Conservation (phyloP, 495 filamentous ascomycete species). For the Penicillium riverlandense region DNA sequence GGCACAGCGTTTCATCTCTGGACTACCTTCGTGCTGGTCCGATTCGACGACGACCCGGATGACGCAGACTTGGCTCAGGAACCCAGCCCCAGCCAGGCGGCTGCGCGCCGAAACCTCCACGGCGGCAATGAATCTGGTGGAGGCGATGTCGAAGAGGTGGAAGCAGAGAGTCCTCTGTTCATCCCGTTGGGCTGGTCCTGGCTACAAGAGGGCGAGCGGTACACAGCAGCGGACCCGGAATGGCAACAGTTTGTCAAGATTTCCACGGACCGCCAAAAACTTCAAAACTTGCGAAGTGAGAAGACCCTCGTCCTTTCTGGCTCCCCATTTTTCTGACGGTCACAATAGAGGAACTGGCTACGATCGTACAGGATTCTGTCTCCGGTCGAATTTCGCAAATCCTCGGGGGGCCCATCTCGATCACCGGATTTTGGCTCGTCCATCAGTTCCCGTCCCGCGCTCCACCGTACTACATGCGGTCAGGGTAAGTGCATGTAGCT, state of each 20-base stretch:
- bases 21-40: slow-evolving; percentile 30
- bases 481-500: slow-evolving; percentile 40
- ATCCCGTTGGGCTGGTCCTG: slow-evolving; percentile 55
- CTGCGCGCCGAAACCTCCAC: neutral
- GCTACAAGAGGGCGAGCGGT: slow-evolving; percentile 42
- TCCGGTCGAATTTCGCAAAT: slow-evolving; percentile 25
- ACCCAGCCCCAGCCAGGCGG: neutral
- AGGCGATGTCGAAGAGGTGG: slow-evolving; percentile 18
- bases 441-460: slow-evolving; percentile 51
- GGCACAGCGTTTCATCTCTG: slow-evolving; percentile 33
- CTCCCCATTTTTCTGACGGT: too few relatives aligned
- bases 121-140: neutral
- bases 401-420: slow-evolving; percentile 42
- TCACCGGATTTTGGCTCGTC: slow-evolving; percentile 51
- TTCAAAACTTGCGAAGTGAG: slow-evolving; percentile 45
- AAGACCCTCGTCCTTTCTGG: neutral
- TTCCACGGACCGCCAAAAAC: slow-evolving; percentile 41
- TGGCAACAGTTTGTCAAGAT: slow-evolving; percentile 60
- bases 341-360: slow-evolving; percentile 41
- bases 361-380: slow-evolving; percentile 30
- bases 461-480: slow-evolving; percentile 51
- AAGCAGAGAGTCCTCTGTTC: slow-evolving; percentile 42
- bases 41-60: slow-evolving; percentile 28
- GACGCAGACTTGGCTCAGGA: slow-evolving; percentile 8
- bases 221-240: slow-evolving; percentile 59